A percentile compares a stretch with the other conserved stretches of the same genome.
Evolutionary conservation across 805 yeast genomes (phyloP).

Genomic region (Candida glaebosa): DNA sequence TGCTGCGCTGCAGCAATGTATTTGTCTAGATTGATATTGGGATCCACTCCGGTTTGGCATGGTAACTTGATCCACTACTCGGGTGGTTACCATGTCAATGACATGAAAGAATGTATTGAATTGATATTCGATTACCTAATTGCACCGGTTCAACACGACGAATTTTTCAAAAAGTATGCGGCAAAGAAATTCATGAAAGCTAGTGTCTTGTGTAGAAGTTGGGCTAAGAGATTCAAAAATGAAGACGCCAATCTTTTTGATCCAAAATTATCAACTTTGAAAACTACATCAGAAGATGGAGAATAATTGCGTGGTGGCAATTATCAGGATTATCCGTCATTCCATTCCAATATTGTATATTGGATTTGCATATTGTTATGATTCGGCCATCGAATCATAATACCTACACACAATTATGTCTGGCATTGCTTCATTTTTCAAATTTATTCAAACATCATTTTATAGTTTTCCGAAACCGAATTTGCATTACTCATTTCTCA

Average conservation of each 20-base stretch:
- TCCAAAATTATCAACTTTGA: slow-evolving; percentile 13
- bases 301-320: background rate
- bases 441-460: background rate
- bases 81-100: slow-evolving; percentile 79
- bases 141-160: slow-evolving; percentile 84
- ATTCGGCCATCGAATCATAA: background rate
- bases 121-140: slow-evolving; percentile 73
- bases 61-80: slow-evolving; percentile 85
- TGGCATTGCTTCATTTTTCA: background rate
- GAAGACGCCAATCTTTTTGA: slow-evolving; percentile 44
- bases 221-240: slow-evolving; percentile 64
- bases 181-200: slow-evolving; percentile 86
- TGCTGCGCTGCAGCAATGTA: slow-evolving; percentile 89
- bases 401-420: background rate
- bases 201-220: slow-evolving; percentile 71
- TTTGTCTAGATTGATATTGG: slow-evolving; percentile 70
- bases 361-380: slow-evolving; percentile 3
- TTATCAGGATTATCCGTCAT: background rate
- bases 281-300: slow-evolving; percentile 2
- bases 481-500: background rate
- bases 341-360: background rate
- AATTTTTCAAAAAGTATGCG: slow-evolving; percentile 90
- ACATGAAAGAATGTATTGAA: slow-evolving; percentile 67
- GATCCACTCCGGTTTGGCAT: slow-evolving; percentile 69
- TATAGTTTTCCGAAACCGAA: background rate